Evolutionary conservation across 495 filamentous ascomycete species (phyloP), one percentile per base, ranked within the genome.

Genomic region (Sabuloglossum arenarium): DNA sequence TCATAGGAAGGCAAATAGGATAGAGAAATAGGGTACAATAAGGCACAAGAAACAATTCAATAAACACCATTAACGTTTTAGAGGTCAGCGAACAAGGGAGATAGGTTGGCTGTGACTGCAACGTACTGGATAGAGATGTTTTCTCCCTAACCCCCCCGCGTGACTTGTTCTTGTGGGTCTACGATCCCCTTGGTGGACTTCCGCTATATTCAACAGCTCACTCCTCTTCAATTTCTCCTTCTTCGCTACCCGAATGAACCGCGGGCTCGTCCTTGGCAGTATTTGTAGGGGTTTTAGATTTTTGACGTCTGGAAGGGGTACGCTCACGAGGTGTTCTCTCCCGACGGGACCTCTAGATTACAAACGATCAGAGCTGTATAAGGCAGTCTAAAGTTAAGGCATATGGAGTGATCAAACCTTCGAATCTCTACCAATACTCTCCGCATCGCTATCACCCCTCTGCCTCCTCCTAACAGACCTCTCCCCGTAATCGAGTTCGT

Each of bases 161-260:
- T 8, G 12, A 49, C 6, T 49, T 49, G 47, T 10, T 51, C 19
- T 19, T 16, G 47, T 29, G 25, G 60, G 47, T 51, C 25, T 27
- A 1, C 11, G 23, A 27, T 27, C 47, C 24, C 3, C 21, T 6
- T 39, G 29, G 30, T 14, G 37, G n/a, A 43, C n/a, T 30, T 30
- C n/a, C n/a, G 31, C 12, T 54, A 53, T 12, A 10, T 16, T 43
- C n/a, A n/a, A n/a, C 19, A 53, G 21, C 16, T 46, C 74, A 87
- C 60, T 93, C 88, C 70, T 96, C 91, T 65, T 94, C 91, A 61
- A 98, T 95, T 71, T 98, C 91, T 27, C 91, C 91, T 68, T 98
- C 91, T 69, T 98, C 91, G 62, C 91, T 97, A 32, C 93, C 91
- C 37, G 69, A 68, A 28, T 70, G 70, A 56, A 72, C 58, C 16